phyloP scores from a whole-genome alignment of 2,329 filamentous ascomycete species.

The Apiospora koreana region DNA sequence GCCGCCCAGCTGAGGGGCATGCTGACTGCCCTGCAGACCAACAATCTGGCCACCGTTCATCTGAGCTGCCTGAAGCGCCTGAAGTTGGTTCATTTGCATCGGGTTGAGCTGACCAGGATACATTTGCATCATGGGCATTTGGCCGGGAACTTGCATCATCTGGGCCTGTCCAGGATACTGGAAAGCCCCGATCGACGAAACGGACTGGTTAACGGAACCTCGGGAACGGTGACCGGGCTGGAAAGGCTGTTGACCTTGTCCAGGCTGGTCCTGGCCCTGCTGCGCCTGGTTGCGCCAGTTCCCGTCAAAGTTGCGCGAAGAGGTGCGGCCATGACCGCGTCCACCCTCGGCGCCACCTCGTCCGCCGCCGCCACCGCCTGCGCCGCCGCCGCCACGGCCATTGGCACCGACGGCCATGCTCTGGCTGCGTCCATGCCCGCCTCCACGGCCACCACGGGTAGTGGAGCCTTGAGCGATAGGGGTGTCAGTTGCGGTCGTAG shows the following conservation, averaged over 20 bases:
- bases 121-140: slow-evolving; percentile 83
- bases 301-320: slow-evolving; percentile 93
- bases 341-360: slow-evolving; percentile 55
- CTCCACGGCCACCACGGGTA: slow-evolving; percentile 55
- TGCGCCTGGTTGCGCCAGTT: slow-evolving; percentile 84
- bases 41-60: slow-evolving; percentile 76
- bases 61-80: slow-evolving; percentile 87
- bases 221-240: slow-evolving; percentile 90
- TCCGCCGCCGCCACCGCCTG: slow-evolving; percentile 70
- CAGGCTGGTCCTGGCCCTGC: slow-evolving; percentile 56
- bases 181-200: slow-evolving; percentile 82
- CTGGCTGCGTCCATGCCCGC: slow-evolving; percentile 76
- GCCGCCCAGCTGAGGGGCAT: slow-evolving; percentile 65
- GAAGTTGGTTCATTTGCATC: slow-evolving; percentile 85
- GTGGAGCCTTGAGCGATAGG: slow-evolving; percentile 43
- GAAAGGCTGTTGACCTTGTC: slow-evolving; percentile 67
- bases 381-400: slow-evolving; percentile 70
- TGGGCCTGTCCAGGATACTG: slow-evolving; percentile 88
- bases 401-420: slow-evolving; percentile 80
- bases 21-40: slow-evolving; percentile 69
- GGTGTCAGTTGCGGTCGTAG: slow-evolving; percentile 38
- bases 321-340: slow-evolving; percentile 73
- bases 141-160: slow-evolving; percentile 81
- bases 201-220: slow-evolving; percentile 81
- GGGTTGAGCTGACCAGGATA: slow-evolving; percentile 84